These are phyloP conservation scores for Pelargonium australe DNA, from an alignment of 441 rosid genomes.

Conservation along the genomic window DNA sequence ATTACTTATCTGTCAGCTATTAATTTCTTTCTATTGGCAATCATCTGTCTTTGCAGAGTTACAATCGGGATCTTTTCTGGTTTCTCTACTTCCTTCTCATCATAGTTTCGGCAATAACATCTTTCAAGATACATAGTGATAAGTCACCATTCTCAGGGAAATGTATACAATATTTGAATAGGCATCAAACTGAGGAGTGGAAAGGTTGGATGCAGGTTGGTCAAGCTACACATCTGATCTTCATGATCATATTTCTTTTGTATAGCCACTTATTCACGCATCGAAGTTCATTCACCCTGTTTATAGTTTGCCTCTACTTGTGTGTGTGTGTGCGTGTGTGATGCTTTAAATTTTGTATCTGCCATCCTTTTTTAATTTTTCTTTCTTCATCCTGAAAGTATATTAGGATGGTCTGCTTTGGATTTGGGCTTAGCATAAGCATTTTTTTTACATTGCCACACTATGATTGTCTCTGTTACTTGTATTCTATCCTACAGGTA, in stretches of 20 bases:
- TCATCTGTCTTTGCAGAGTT: slow-evolving; percentile 43
- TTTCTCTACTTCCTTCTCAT: slow-evolving; percentile 87
- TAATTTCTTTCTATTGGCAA: slow-evolving; percentile 9
- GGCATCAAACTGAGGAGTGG: slow-evolving; percentile 99
- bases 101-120: slow-evolving; percentile 78
- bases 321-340: background rate
- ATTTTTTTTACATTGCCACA: background rate
- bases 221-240: slow-evolving; percentile 8
- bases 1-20: background rate
- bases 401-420: background rate
- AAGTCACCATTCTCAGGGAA: slow-evolving; percentile 80
- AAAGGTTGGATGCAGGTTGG: slow-evolving; percentile 99
- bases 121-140: slow-evolving; percentile 76
- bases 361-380: background rate
- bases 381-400: background rate
- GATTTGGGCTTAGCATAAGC: background rate
- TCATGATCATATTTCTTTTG: background rate
- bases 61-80: slow-evolving; percentile 87
- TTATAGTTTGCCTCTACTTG: background rate
- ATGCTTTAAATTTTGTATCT: background rate
- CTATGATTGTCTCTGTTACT: background rate
- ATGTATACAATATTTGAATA: slow-evolving; percentile 65
- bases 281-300: background rate
- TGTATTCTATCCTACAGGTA: slow-evolving; percentile 46
- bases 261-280: background rate